Base-by-base conservation (phyloP, 2,329 filamentous ascomycete genomes). In the Penicillium sp. region DNA sequence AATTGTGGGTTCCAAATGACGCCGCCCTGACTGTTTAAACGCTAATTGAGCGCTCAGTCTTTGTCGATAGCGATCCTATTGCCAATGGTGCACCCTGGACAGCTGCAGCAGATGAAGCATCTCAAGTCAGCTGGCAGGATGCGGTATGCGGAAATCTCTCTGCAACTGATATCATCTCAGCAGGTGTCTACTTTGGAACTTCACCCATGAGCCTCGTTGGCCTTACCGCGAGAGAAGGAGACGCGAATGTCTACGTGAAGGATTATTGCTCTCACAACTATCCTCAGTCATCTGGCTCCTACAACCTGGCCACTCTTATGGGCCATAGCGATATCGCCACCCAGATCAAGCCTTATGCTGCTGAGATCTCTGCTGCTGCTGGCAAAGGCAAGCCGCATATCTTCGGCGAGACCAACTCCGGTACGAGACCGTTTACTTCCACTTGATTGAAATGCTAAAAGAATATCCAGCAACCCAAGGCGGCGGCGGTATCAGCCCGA, bases 321-420 rank as follows among this genome's bases (percentile, higher is more conserved):
- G 75, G 72, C 49, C 79, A 81, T 49, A 67, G 65, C 7, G 65
- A 65, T 5, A 79, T 79, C 40, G 69, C 69, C 0, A 70, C 57
- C 7, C 75, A 80, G 46, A 61, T 79, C 4, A 60, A 68, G 21
- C 62, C 67, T 16, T 80, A 76, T 54, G 70, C 73, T 16, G 60
- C 68, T 10, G 78, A 80, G 35, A 65, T 79, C 0, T 65, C 68
- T 0, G 75, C 77, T 4, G 76, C 77, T 1, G 54, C 69, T 18
- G 63, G 55, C 0, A 61, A 72, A 21, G 72, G 73, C 3, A 80
- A 79, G 59, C 70, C 75, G 4, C 78, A 80, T 56, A 65, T 81
- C 10, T 73, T 81, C 52, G 78, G 78, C 2, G 79, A 81, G 67
- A 81, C 77, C 0, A 80, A 81, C 58, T 80, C 78, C 1, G 76